Conservation (phyloP, 495 filamentous ascomycete species). For the Penicillium pulvis region DNA sequence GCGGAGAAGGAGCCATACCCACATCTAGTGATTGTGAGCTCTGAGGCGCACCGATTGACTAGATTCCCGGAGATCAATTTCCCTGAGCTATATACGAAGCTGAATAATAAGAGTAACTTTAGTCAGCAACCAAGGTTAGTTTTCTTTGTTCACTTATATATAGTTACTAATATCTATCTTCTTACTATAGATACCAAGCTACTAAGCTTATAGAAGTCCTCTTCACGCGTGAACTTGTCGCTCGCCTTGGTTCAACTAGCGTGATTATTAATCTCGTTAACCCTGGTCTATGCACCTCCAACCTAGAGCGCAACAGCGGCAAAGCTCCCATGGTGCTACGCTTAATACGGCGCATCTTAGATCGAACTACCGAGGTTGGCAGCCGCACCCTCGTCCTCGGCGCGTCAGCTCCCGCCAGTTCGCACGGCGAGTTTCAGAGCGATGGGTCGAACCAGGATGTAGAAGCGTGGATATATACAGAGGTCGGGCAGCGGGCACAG, state of each 20-base stretch:
- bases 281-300: neutral
- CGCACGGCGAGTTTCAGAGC: neutral
- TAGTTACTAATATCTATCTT: too few relatives aligned
- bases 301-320: neutral
- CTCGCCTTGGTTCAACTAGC: neutral
- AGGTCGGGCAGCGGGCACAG: neutral
- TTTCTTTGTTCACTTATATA: neutral
- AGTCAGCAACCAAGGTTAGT: neutral
- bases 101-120: neutral
- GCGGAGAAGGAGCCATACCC: neutral
- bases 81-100: neutral
- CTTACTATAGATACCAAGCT: neutral
- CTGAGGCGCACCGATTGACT: neutral
- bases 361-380: neutral
- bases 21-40: slow-evolving; percentile 1
- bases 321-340: neutral
- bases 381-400: neutral
- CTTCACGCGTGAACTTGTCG: neutral
- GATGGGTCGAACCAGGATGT: neutral
- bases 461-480: neutral
- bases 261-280: neutral
- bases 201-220: neutral
- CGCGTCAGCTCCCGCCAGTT: neutral
- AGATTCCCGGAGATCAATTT: neutral
- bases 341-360: neutral